phyloP scores from a whole-genome alignment of 768 basidiomycete genomes.

The Hericium erinaceus region DNA sequence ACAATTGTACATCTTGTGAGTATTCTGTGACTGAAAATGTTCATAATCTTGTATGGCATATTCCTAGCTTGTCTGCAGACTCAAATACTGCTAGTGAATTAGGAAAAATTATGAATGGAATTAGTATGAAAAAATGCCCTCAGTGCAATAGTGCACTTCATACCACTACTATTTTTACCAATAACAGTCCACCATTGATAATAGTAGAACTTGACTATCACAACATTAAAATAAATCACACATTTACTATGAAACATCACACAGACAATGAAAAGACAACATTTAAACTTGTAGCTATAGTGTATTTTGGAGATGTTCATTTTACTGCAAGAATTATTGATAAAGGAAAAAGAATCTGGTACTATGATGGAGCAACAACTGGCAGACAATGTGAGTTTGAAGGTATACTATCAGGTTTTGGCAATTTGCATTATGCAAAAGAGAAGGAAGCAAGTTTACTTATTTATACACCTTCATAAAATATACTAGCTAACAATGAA shows the following conservation, averaged over 20 bases:
- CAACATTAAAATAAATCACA: background rate
- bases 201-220: background rate
- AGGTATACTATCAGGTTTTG: background rate
- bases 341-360: conserved; percentile 15
- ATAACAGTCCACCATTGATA: background rate
- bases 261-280: background rate
- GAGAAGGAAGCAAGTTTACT: background rate
- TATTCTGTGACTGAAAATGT: background rate
- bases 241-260: background rate
- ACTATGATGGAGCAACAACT: conserved; percentile 16
- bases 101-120: background rate
- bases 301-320: conserved; percentile 17
- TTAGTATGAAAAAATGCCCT: background rate
- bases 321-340: conserved; percentile 16
- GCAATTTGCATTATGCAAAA: background rate
- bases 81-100: background rate
- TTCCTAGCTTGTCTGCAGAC: no score
- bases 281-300: conserved; percentile 11
- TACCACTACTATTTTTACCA: background rate
- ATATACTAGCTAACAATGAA: background rate
- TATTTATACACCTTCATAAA: background rate
- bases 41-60: background rate
- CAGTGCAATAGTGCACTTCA: background rate
- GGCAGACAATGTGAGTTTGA: background rate
- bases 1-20: background rate